Evolutionary conservation across 441 rosid genomes (phyloP).

Genomic region (Viola pubescens): DNA sequence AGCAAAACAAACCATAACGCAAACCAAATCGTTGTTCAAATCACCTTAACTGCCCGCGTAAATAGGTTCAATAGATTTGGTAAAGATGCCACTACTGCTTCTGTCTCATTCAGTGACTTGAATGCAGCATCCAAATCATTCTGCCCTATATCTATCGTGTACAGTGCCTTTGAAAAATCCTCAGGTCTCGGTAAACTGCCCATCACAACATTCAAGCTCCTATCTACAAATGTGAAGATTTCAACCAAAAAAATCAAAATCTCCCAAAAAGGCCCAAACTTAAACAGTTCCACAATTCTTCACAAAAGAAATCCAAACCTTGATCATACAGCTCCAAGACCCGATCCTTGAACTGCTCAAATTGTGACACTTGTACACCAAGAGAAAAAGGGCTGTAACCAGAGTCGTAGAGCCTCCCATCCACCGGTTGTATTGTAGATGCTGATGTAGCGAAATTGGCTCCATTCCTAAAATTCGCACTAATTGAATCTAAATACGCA

Average conservation of each 20-base stretch:
- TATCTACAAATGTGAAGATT: too few species aligned
- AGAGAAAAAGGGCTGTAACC: constrained; percentile 71
- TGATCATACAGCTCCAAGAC: constrained; percentile 32
- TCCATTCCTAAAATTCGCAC: constrained; percentile 73
- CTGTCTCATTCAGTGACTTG: constrained; percentile 43
- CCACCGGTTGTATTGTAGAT: constrained; percentile 59
- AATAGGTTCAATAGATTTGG: constrained; percentile 44
- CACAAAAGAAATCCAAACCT: constrained; percentile 24
- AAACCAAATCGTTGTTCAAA: not conserved
- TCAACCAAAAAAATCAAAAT: too few species aligned
- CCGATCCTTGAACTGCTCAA: constrained; percentile 41
- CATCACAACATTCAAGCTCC: constrained; percentile 2
- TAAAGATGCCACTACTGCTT: constrained; percentile 28
- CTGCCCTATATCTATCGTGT: constrained; percentile 74
- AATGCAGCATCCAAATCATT: constrained; percentile 65
- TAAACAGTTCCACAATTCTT: too few species aligned
- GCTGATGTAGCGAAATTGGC: constrained; percentile 86
- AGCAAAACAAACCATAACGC: not conserved
- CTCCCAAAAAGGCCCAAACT: too few species aligned
- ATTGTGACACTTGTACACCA: constrained; percentile 59
- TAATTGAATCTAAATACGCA: constrained; percentile 58
- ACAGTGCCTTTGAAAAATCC: constrained; percentile 47
- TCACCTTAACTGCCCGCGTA: constrained; percentile 43
- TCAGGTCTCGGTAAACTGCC: constrained; percentile 47
- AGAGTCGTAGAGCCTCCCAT: constrained; percentile 37